A percentile compares a stretch with the other conserved stretches of the same genome.
Conservation (phyloP, 768 basidiomycete genomes). For the Crassisporium funariophilum region DNA sequence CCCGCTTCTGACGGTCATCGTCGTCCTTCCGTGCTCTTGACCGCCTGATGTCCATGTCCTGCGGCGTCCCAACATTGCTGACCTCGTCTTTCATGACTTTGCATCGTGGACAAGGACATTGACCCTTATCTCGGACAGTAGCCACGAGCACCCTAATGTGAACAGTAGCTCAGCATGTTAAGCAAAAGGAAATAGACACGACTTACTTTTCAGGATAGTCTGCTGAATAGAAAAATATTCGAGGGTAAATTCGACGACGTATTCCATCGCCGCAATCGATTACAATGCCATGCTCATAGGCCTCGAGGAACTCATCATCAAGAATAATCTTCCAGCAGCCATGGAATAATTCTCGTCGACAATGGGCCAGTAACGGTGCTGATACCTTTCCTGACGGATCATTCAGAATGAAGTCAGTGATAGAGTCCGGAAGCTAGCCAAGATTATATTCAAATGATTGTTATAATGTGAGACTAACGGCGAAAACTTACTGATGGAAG, state of each 20-base stretch:
- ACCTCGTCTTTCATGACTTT: conserved; percentile 1
- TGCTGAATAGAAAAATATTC: not conserved
- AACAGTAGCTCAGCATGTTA: no score
- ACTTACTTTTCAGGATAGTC: no score
- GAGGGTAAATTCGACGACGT: not conserved
- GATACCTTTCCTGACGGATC: conserved; percentile 9
- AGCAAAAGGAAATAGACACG: no score
- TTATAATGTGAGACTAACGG: not conserved
- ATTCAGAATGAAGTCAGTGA: conserved; percentile 11
- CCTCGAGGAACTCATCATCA: no score
- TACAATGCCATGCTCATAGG: no score
- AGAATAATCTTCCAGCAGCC: no score
- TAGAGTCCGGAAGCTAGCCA: conserved; percentile 11
- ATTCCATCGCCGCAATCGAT: no score
- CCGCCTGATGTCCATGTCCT: no score
- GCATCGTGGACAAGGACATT: conserved; percentile 12
- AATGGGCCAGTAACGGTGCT: conserved; percentile 6
- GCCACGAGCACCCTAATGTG: conserved; percentile 9
- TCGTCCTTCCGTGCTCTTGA: conserved; percentile 1
- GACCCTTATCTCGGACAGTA: conserved; percentile 11
- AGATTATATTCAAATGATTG: not conserved
- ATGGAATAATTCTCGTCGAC: conserved; percentile 16
- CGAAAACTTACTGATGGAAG: not conserved
- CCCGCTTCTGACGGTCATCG: conserved; percentile 2
- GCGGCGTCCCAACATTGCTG: not conserved